Evolutionary conservation across 495 filamentous ascomycete genomes (phyloP), one percentile per base, ranked within the genome.

Genomic region (Podospora pseudocomata): DNA sequence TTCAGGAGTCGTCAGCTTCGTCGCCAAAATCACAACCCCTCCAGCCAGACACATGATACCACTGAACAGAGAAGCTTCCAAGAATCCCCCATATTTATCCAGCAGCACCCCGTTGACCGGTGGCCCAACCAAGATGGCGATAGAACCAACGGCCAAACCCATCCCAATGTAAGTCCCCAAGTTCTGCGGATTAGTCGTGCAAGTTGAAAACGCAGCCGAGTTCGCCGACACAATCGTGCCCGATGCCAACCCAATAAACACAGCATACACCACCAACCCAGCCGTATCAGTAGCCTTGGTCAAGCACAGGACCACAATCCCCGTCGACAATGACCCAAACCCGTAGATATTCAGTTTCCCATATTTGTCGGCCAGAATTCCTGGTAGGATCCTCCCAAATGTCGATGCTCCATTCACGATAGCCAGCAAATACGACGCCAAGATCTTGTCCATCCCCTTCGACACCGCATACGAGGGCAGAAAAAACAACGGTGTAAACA

Each of bases 401-500:
- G 81, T 82, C 0, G 86, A 88, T 0, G 80, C 82, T 0, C 73
- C 78, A 60, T 88, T 89, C 30, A 87, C 70, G 20, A 89, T 84
- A 1, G 82, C 76, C 6, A 85, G 67, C 23, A 84, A 78, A 67
- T 88, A 84, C 20, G 86, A 90, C 0, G 86, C 80, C 0, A 89
- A 73, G 5, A 78, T 77, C 5, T 73, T 44, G 4, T 79, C 72
- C 74, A 88, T 80, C n/a, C 86, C 85, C 5, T 76, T 69, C 0
- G 65, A 68, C 5, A 85, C 71, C 4, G 83, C 86, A 69, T 88
- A 89, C 0, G 81, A 74, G 0, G 85, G 79, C 4, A 89, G 71
- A 72, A 83, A 90, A 76, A 87, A 88, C 19, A 87, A 71, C 1
- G 87, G 88, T 2, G 79, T 79, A 63, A 85, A 86, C 60, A 87